phyloP scores from a whole-genome alignment of 257 asterid genomes.

The Solanum chaucha region DNA sequence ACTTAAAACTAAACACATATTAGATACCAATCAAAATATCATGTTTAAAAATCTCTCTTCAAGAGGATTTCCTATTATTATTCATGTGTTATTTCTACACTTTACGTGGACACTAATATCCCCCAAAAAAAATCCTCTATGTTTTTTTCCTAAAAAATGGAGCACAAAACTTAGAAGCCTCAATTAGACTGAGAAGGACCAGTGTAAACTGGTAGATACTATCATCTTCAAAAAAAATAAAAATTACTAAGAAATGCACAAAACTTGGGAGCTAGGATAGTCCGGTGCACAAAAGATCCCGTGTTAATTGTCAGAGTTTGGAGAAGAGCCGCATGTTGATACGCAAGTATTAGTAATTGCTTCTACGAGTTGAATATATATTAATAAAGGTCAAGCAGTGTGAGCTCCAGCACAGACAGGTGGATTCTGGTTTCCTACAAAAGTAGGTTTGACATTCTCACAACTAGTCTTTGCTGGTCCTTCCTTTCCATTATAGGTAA shows the following conservation, averaged over 20 bases:
- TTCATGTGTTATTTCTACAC: background rate
- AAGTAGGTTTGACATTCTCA: slow-evolving; percentile 21
- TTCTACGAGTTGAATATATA: background rate
- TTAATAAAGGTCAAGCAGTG: background rate
- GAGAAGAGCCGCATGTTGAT: background rate
- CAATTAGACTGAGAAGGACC: background rate
- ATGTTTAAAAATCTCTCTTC: background rate
- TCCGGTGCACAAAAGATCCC: background rate
- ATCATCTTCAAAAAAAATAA: background rate
- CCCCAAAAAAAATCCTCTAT: background rate
- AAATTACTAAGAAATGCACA: background rate
- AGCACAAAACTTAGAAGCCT: background rate
- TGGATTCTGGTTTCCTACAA: slow-evolving; percentile 16
- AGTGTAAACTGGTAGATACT: background rate
- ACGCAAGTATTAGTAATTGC: background rate
- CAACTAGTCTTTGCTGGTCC: slow-evolving; percentile 23
- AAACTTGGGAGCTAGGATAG: background rate
- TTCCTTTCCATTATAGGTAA: slow-evolving; percentile 13
- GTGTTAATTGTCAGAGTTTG: background rate
- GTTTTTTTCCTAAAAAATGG: background rate
- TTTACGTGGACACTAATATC: background rate
- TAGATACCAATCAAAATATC: background rate
- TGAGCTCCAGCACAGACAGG: slow-evolving; percentile 9
- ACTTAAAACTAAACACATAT: background rate
- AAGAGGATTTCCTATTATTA: background rate